These are phyloP conservation scores for Brassica rapa DNA, from an alignment of 345 rosid species.

Conservation along the genomic window DNA sequence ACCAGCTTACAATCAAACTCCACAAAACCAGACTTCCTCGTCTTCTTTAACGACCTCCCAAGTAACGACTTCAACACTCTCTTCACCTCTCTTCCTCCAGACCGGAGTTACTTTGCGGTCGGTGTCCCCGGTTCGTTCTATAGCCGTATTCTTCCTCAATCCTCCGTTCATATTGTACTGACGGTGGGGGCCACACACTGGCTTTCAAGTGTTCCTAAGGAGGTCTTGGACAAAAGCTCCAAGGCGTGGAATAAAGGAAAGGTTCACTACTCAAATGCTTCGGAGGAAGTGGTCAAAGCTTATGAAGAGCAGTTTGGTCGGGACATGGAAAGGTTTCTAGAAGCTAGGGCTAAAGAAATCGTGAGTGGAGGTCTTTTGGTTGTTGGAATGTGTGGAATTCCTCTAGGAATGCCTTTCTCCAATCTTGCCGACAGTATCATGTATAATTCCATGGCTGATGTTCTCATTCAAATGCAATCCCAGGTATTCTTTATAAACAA, in stretches of 20 bases:
- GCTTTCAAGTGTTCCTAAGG: constrained; percentile 49
- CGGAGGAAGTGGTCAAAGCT: constrained; percentile 42
- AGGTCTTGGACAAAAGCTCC: constrained; percentile 41
- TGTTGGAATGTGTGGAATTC: constrained; percentile 43
- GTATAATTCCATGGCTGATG: constrained; percentile 48
- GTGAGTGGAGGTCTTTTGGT: constrained; percentile 48
- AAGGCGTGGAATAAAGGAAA: constrained; percentile 54
- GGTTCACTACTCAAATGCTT: constrained; percentile 41
- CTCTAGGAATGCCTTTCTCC: constrained; percentile 36
- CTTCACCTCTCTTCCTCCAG: constrained; percentile 45
- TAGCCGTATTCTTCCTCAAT: constrained; percentile 40
- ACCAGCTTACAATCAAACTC: constrained; percentile 34
- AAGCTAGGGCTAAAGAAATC: constrained; percentile 45
- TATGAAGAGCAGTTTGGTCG: constrained; percentile 43
- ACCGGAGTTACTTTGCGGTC: constrained; percentile 42
- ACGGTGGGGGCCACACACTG: constrained; percentile 47
- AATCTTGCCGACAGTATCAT: constrained; percentile 48
- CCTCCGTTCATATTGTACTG: constrained; percentile 41
- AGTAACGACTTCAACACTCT: constrained; percentile 63
- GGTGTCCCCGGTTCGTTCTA: constrained; percentile 56
- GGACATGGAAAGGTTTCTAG: constrained; percentile 47
- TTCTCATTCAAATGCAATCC: constrained; percentile 51
- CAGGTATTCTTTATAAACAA: constrained; percentile 14
- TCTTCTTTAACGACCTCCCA: constrained; percentile 52
- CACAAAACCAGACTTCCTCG: constrained; percentile 48